phyloP scores from a whole-genome alignment of 1,284 basidiomycete genomes.

The Fistulinella staudtii region DNA sequence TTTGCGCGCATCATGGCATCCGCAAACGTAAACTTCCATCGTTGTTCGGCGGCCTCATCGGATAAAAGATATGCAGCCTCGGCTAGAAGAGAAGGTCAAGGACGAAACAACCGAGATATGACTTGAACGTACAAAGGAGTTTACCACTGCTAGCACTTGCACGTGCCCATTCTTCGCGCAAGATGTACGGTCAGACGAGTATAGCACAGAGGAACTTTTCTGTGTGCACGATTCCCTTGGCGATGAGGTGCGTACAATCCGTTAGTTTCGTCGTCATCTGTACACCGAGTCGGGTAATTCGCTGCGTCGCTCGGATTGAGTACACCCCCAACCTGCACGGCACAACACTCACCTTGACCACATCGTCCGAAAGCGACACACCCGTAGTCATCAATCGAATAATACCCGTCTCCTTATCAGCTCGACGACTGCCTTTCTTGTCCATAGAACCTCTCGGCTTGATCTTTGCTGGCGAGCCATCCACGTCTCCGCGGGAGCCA shows the following conservation, averaged over 20 bases:
- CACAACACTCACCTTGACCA: conserved; percentile 44
- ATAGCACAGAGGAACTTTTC: conserved; percentile 81
- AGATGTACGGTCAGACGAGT: conserved; percentile 53
- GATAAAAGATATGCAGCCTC: conserved; percentile 55
- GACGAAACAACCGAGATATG: not conserved
- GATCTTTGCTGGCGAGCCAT: conserved; percentile 10
- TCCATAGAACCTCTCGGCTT: conserved; percentile 7
- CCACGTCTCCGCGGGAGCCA: conserved; percentile 12
- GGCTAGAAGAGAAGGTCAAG: conserved; percentile 40
- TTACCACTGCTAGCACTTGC: conserved; percentile 52
- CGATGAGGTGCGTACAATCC: conserved; percentile 76
- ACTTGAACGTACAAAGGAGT: conserved; percentile 55
- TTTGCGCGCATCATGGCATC: conserved; percentile 59
- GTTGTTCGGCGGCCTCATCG: conserved; percentile 60
- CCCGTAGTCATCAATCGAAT: conserved; percentile 61
- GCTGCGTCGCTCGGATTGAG: conserved; percentile 36
- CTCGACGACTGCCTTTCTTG: conserved; percentile 7
- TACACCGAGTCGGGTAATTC: conserved; percentile 58
- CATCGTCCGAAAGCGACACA: conserved; percentile 49
- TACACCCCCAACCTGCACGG: not conserved
- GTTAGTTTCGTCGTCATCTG: conserved; percentile 54
- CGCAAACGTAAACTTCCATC: conserved; percentile 57
- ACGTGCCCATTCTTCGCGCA: conserved; percentile 65
- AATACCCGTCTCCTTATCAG: conserved; percentile 5
- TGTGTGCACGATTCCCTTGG: conserved; percentile 65